Evolutionary conservation across 2,329 filamentous ascomycete genomes (phyloP).

Genomic region (Fusarium proliferatum): DNA sequence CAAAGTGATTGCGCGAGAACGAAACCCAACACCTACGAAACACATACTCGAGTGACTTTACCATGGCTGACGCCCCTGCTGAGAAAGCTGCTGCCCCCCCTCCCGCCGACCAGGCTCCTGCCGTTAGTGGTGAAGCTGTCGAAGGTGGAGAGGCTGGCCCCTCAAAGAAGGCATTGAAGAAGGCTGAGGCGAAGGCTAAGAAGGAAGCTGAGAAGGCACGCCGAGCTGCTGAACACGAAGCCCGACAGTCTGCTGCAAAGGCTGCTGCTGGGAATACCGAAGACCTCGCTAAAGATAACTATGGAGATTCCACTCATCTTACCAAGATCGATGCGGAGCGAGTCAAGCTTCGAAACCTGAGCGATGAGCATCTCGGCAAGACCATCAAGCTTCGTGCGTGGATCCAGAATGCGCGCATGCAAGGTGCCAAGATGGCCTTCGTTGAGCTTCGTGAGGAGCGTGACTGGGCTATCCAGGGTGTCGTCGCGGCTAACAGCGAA

Average conservation of each 20-base stretch:
- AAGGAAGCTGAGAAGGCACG: slow-evolving; percentile 85
- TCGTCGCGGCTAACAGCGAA: slow-evolving; percentile 76
- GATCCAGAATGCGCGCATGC: slow-evolving; percentile 87
- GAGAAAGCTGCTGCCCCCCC: slow-evolving; percentile 30
- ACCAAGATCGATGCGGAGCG: slow-evolving; percentile 67
- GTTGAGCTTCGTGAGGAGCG: slow-evolving; percentile 83
- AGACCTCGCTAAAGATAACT: slow-evolving; percentile 79
- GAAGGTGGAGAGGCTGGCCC: slow-evolving; percentile 39
- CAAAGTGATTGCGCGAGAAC: slow-evolving; percentile 5
- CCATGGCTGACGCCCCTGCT: slow-evolving; percentile 39
- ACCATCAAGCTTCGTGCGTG: slow-evolving; percentile 81
- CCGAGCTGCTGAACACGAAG: slow-evolving; percentile 79
- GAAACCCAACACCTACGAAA: slow-evolving; percentile 10
- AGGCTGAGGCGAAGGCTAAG: slow-evolving; percentile 86
- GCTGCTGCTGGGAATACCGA: slow-evolving; percentile 74
- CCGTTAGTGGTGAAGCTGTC: slow-evolving; percentile 19
- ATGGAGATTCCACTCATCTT: slow-evolving; percentile 75
- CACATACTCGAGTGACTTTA: slow-evolving; percentile 1
- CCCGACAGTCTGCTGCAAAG: slow-evolving; percentile 74
- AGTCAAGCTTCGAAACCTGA: slow-evolving; percentile 71
- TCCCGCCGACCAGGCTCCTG: slow-evolving; percentile 29
- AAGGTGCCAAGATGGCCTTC: slow-evolving; percentile 93
- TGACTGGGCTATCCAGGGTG: slow-evolving; percentile 83
- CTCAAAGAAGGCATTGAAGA: slow-evolving; percentile 80
- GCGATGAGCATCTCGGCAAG: slow-evolving; percentile 73